Conservation (phyloP, 1,139 yeast genomes). For the Candida sanyaensis region DNA sequence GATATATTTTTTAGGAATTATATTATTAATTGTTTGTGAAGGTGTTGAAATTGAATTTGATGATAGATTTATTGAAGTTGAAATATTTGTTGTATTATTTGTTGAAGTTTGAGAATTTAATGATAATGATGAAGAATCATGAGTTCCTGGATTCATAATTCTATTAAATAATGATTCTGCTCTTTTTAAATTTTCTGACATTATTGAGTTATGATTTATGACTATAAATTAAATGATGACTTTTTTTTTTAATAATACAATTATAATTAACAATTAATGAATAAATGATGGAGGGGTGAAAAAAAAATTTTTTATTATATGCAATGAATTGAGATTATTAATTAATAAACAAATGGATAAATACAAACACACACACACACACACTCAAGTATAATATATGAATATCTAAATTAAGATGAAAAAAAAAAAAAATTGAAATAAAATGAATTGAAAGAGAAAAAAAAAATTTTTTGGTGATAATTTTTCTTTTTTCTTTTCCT, state of each 20-base stretch:
- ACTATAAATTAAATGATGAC: background rate
- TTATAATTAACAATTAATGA: too few relatives aligned
- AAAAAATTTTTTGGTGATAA: constrained; percentile 3
- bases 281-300: too few relatives aligned
- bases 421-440: background rate
- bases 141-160: constrained; percentile 44
- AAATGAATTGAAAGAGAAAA: background rate
- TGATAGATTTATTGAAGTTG: constrained; percentile 9
- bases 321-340: too few relatives aligned
- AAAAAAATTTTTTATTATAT: too few relatives aligned
- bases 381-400: too few relatives aligned
- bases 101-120: background rate
- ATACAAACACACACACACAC: too few relatives aligned
- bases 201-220: constrained; percentile 15
- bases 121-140: constrained; percentile 3
- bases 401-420: background rate
- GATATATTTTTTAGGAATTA: background rate
- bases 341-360: too few relatives aligned
- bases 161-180: constrained; percentile 52
- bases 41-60: constrained; percentile 8
- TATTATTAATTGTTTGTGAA: background rate
- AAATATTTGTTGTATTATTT: constrained; percentile 9
- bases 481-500: background rate
- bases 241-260: background rate
- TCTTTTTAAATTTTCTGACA: constrained; percentile 52